Evolutionary conservation across 768 basidiomycete genomes (phyloP).

Genomic region (Pulveroboletus sp.): DNA sequence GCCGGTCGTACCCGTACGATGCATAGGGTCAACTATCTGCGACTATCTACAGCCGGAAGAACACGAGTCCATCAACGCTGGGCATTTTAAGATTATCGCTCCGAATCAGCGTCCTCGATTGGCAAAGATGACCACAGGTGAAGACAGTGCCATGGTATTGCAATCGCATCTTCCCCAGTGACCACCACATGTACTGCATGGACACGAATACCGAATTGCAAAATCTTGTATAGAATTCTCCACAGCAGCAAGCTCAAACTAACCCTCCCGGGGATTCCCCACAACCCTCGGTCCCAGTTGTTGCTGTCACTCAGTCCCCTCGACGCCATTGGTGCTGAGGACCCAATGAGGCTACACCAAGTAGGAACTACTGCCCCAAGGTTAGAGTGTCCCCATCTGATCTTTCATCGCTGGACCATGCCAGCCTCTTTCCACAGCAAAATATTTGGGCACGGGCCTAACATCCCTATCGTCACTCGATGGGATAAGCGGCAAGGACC

Average conservation of each 20-base stretch:
- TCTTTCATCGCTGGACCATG: not conserved
- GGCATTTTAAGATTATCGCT: no score
- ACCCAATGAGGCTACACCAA: no score
- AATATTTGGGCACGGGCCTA: slow-evolving; percentile 24
- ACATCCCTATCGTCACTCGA: slow-evolving; percentile 16
- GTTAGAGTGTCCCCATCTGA: not conserved
- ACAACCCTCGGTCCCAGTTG: not conserved
- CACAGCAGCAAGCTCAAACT: not conserved
- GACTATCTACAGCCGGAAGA: not conserved
- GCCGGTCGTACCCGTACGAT: no score
- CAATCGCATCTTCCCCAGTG: not conserved
- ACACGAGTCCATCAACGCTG: not conserved
- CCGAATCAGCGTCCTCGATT: no score
- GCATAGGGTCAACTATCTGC: not conserved
- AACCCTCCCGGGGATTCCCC: not conserved
- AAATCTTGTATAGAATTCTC: not conserved
- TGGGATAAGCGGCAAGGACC: slow-evolving; percentile 18
- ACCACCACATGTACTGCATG: slow-evolving; percentile 24
- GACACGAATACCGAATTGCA: not conserved
- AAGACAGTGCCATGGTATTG: not conserved
- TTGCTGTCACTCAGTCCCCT: not conserved
- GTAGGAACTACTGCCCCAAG: not conserved
- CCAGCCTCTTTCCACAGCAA: slow-evolving; percentile 6
- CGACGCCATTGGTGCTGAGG: not conserved
- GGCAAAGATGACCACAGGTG: no score